A percentile compares a stretch with the other conserved stretches of the same genome.
phyloP scores from a whole-genome alignment of 768 basidiomycete species.

The Podaxis sp. region DNA sequence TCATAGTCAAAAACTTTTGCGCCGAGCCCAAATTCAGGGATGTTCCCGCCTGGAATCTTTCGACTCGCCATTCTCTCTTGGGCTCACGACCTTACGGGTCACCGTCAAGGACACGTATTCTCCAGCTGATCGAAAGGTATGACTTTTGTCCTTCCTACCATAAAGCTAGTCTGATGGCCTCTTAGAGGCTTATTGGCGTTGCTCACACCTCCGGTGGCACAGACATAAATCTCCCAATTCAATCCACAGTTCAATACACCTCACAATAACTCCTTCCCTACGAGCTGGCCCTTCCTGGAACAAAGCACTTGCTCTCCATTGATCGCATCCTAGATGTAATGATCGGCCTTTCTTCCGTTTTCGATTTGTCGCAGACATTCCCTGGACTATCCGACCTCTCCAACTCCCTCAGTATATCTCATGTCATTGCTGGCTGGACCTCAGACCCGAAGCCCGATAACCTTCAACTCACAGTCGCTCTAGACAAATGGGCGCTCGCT shows the following conservation, averaged over 20 bases:
- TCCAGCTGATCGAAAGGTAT: background rate
- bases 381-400: background rate
- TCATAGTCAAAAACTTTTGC: background rate
- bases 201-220: background rate
- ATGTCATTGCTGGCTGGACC: background rate
- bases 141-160: background rate
- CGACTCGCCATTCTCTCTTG: background rate
- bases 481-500: background rate
- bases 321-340: background rate
- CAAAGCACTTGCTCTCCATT: background rate
- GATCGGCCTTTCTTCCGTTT: background rate
- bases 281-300: background rate
- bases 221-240: background rate
- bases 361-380: background rate
- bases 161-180: background rate
- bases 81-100: background rate
- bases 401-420: background rate
- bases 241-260: background rate
- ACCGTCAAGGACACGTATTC: background rate
- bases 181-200: background rate
- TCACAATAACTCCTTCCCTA: background rate
- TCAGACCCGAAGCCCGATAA: background rate
- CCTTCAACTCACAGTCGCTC: background rate
- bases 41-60: background rate
- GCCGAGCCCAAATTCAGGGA: background rate